These are phyloP conservation scores for Glomus cerebriforme DNA, from an alignment of 192 early-diverging fungal species.

Conservation along the genomic window DNA sequence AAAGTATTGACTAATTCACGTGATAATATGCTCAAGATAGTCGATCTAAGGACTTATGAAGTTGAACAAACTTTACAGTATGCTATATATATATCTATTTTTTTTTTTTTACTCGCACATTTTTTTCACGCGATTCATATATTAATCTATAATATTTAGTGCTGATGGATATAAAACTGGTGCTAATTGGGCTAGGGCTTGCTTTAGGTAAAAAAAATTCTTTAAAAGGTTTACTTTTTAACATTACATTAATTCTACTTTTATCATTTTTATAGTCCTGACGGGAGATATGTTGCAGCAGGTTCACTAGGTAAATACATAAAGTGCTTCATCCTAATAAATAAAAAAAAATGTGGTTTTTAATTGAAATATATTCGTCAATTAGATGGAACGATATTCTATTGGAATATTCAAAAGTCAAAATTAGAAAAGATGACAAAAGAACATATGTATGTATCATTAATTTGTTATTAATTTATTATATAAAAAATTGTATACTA, in stretches of 20 bases:
- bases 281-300: conserved; percentile 79
- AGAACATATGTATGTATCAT: conserved; percentile 64
- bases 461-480: not conserved
- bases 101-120: not conserved
- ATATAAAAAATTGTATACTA: not conserved
- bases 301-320: conserved; percentile 60
- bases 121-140: not conserved
- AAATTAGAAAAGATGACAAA: conserved; percentile 66
- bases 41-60: conserved; percentile 81
- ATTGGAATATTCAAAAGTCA: conserved; percentile 75
- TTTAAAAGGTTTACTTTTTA: not conserved
- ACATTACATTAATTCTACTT: not conserved
- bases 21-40: conserved; percentile 87
- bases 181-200: conserved; percentile 87
- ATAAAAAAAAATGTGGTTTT: not conserved
- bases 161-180: conserved; percentile 79
- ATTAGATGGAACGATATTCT: conserved; percentile 73
- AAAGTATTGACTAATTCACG: conserved; percentile 89
- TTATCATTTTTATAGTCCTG: conserved; percentile 62
- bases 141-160: conserved; percentile 30
- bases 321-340: not conserved
- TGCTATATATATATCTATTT: conserved; percentile 23
- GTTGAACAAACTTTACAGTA: conserved; percentile 65
- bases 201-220: conserved; percentile 57
- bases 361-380: not conserved